Conservation (phyloP, 108 stramenopile genomes). For the Cyclotella cryptica region DNA sequence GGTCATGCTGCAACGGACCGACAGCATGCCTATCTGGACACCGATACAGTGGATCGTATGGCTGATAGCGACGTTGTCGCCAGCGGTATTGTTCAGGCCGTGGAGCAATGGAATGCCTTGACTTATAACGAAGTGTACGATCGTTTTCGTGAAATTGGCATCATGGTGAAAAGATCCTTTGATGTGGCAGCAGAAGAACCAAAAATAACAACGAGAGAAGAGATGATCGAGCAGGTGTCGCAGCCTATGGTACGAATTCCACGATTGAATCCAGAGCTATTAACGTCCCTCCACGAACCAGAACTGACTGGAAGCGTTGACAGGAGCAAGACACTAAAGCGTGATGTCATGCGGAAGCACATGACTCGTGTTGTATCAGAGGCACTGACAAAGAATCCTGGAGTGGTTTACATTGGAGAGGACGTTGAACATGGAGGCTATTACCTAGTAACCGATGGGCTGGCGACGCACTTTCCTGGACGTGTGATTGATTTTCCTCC, state of each 20-base stretch:
- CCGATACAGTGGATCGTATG: conserved; percentile 49
- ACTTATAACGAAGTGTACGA: conserved; percentile 59
- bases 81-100: conserved; percentile 58
- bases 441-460: conserved; percentile 86
- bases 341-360: conserved; percentile 86
- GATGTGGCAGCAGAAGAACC: conserved; percentile 70
- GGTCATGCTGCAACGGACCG: conserved; percentile 92
- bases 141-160: conserved; percentile 65
- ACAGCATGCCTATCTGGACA: conserved; percentile 75
- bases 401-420: conserved; percentile 85
- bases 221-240: conserved; percentile 67
- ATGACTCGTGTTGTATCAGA: conserved; percentile 81
- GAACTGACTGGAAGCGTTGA: background rate
- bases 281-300: background rate
- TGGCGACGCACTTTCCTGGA: conserved; percentile 61
- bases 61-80: conserved; percentile 60
- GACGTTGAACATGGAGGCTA: conserved; percentile 92
- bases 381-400: conserved; percentile 53
- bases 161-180: conserved; percentile 56
- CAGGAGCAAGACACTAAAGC: conserved; percentile 27
- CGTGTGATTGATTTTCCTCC: conserved; percentile 89
- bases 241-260: conserved; percentile 55
- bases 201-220: conserved; percentile 67
- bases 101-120: conserved; percentile 55
- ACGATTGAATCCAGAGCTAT: conserved; percentile 19